Base-by-base conservation (phyloP, 805 yeast species). In the Yamadazyma olivae region DNA sequence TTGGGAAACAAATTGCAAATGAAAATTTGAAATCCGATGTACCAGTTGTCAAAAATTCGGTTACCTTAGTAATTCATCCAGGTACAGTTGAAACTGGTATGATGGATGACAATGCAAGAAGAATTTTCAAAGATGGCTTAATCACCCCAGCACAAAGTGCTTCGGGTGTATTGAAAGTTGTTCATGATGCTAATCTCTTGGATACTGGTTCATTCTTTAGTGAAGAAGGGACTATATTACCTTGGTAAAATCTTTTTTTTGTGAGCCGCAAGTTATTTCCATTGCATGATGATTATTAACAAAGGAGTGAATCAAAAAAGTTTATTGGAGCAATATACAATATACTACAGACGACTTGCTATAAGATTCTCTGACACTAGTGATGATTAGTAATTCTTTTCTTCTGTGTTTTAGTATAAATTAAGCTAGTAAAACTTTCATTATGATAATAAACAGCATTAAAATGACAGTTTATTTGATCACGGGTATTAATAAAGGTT, bases 401-500 rank as follows among this genome's bases (percentile, higher is more conserved):
- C n/a, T n/a, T n/a, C n/a, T n/a, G n/a, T n/a, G n/a, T n/a, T n/a
- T n/a, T n/a, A n/a, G n/a, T n/a, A n/a, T n/a, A n/a, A n/a, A n/a
- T n/a, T n/a, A n/a, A n/a, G n/a, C n/a, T n/a, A n/a, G n/a, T n/a
- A n/a, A n/a, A n/a, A n/a, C n/a, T n/a, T n/a, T n/a, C n/a, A n/a
- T n/a, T n/a, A n/a, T n/a, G n/a, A n/a, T n/a, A n/a, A n/a, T 21
- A 21, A 12, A 21, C 24, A 21, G 12, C 24, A 21, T n/a, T n/a
- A 21, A 8, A 38, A 42, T 42, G 46, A 19, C 38, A 10, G 40
- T 36, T 31, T 44, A 44, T 27, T 41, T 45, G 15, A 33, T 44
- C 14, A 59, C 66, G 2, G 73, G 74, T 10, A 69, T 67, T 17
- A 61, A 67, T 14, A 52, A 63, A 36, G 72, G 73, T 5, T 57